These are phyloP conservation scores for Opeltia flavorubescens DNA, from an alignment of 495 filamentous ascomycete genomes.

Conservation along the genomic window DNA sequence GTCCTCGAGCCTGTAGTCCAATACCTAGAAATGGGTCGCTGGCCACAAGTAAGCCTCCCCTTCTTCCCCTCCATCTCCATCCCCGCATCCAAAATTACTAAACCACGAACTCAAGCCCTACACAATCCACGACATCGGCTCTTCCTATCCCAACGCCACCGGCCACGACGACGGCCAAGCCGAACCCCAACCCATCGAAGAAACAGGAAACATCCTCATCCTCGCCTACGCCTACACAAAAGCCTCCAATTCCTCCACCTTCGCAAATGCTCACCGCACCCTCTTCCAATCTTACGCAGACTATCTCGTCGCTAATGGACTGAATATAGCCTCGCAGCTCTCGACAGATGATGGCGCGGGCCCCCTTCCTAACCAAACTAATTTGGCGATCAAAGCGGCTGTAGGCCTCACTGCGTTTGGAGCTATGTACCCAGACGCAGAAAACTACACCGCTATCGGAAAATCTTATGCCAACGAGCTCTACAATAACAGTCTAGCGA, in stretches of 20 bases:
- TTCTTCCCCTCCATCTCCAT: constrained; percentile 10
- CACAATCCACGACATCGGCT: constrained; percentile 32
- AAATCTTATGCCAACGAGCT: constrained; percentile 26
- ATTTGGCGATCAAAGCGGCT: constrained; percentile 42
- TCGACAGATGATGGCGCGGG: constrained; percentile 42
- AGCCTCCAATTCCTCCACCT: constrained; percentile 28
- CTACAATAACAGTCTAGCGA: constrained; percentile 26
- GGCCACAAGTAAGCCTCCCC: constrained; percentile 16
- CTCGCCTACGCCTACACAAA: constrained; percentile 28
- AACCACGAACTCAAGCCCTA: no score
- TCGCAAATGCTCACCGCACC: constrained; percentile 21
- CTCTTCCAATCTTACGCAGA: constrained; percentile 34
- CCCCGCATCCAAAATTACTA: no score
- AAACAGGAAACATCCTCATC: constrained; percentile 33
- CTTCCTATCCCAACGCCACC: constrained; percentile 33
- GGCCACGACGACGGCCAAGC: constrained; percentile 32
- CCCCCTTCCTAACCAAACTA: constrained; percentile 37
- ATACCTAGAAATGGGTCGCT: constrained; percentile 32
- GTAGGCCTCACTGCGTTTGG: constrained; percentile 39
- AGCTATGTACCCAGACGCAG: constrained; percentile 22
- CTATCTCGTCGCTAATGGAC: constrained; percentile 34
- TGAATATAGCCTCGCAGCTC: constrained; percentile 35
- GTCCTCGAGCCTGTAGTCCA: constrained; percentile 36
- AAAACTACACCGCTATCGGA: constrained; percentile 27
- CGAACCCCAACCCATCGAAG: constrained; percentile 35